Conservation (phyloP, 371 early-diverging fungal species). For the Mortierella sp. region DNA sequence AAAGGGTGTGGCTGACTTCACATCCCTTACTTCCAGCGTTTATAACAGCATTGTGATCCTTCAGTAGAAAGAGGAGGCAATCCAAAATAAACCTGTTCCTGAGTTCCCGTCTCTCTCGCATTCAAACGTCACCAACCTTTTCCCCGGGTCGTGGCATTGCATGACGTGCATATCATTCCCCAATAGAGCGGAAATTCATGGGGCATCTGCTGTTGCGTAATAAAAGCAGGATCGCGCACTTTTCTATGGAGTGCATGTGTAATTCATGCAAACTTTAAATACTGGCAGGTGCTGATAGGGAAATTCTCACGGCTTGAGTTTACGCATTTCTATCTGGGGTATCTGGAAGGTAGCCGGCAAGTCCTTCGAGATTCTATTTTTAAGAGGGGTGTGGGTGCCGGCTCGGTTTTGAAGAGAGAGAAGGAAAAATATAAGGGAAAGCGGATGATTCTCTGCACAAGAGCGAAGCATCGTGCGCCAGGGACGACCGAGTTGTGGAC, state of each 20-base stretch:
- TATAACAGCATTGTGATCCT: too few relatives aligned
- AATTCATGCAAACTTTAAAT: constrained; percentile 3
- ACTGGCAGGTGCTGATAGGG: not conserved
- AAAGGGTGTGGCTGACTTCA: too few relatives aligned
- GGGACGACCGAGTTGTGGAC: not conserved
- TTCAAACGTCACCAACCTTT: too few relatives aligned
- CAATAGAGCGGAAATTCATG: not conserved
- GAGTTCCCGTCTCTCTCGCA: not conserved
- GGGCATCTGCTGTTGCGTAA: not conserved
- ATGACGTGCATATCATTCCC: not conserved
- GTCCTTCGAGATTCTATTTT: not conserved
- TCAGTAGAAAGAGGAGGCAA: too few relatives aligned
- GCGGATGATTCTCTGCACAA: constrained; percentile 2
- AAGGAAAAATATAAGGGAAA: not conserved
- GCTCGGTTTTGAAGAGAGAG: not conserved
- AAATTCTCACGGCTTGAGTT: too few relatives aligned
- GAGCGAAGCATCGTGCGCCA: constrained; percentile 11
- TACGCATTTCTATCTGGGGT: too few relatives aligned
- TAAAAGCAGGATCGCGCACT: not conserved
- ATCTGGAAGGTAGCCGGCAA: not conserved
- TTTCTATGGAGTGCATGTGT: not conserved
- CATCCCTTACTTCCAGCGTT: too few relatives aligned
- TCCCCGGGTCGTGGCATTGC: not conserved
- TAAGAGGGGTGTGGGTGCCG: not conserved
- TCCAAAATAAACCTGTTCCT: too few relatives aligned